Base-by-base conservation (phyloP, 2,329 filamentous ascomycete genomes). In the Phialophora verrucosa region DNA sequence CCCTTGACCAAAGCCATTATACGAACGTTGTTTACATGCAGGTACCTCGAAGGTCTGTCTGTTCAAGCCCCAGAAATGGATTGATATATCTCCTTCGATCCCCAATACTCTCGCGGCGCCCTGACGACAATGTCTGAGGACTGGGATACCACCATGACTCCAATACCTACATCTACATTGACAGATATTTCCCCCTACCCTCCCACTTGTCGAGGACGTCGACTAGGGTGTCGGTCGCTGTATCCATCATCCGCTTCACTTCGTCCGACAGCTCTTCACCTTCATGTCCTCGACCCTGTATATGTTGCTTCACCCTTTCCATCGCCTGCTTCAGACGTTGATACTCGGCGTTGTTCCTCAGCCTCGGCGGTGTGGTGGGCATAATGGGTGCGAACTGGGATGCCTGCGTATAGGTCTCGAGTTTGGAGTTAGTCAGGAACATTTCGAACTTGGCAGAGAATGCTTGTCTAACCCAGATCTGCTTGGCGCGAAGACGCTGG, bases 171-270 rank as follows among this genome's bases (percentile, higher is more conserved):
- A 3, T 23, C 49, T 50, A 27, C 38, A 8, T 23, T 8, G 10
- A 27, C 49, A 14, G 10, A 14, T 27, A 3, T 51, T 27, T 2
- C 23, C 20, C 23, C 25, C 49, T 51, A 51, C 49, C 49, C 27
- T 51, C 49, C 49, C 49, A 51, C 3, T 51, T 51, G 8, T 44
- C 29, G 20, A 58, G 51, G 25, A 63, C 27, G 42, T 57, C 61
- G 11, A 58, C 29, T 42, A 57, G 31, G 17, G 20, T 38, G 38
- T 63, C 53, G 29, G 49, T 57, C 27, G 23, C 54, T 23, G 25
- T 20, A 38, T 58, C 31, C 17, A 63, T 31, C 38, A 51, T 12
- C 11, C 29, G 14, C 51, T 63, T 58, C 53, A 57, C 14, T 25
- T 63, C 61, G 11, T 50, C 53, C 25, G 42, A 32, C n/a, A 51